phyloP scores from a whole-genome alignment of 768 basidiomycete genomes.

The Mycena floridula region DNA sequence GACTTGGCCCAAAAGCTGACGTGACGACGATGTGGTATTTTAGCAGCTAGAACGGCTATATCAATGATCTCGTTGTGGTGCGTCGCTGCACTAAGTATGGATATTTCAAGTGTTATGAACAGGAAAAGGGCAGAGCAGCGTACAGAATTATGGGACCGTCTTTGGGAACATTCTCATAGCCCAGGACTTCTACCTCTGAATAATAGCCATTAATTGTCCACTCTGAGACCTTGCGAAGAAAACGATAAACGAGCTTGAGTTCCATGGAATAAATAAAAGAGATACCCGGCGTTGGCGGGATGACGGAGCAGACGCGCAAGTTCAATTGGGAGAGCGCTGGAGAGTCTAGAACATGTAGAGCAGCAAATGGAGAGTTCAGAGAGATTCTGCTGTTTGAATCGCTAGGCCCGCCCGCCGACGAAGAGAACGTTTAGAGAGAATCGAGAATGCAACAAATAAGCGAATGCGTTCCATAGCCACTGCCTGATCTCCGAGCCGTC shows the following conservation, averaged over 20 bases:
- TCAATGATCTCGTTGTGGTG: conserved; percentile 73
- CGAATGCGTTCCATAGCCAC: too few species aligned
- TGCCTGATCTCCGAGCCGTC: too few species aligned
- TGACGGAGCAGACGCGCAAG: too few species aligned
- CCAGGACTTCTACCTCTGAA: conserved; percentile 51
- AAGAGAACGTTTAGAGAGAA: too few species aligned
- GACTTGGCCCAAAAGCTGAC: conserved; percentile 72
- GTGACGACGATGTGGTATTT: conserved; percentile 51
- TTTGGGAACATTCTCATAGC: conserved; percentile 47
- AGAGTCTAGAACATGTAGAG: too few species aligned
- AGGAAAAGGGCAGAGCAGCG: conserved; percentile 12
- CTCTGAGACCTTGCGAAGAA: conserved; percentile 55
- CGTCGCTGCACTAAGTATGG: conserved; percentile 39
- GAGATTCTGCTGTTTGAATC: too few species aligned
- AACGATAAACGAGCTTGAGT: conserved; percentile 48
- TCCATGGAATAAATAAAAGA: conserved; percentile 36
- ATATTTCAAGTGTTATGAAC: neutral
- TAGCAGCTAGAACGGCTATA: conserved; percentile 42
- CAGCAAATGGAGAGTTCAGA: too few species aligned
- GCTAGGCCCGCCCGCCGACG: too few species aligned
- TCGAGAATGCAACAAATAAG: too few species aligned
- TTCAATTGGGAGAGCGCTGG: too few species aligned
- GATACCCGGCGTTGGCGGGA: too few species aligned
- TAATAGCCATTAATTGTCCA: conserved; percentile 59
- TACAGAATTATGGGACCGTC: conserved; percentile 60